Conservation (phyloP, 768 basidiomycete species). For the Hericium alpestre region DNA sequence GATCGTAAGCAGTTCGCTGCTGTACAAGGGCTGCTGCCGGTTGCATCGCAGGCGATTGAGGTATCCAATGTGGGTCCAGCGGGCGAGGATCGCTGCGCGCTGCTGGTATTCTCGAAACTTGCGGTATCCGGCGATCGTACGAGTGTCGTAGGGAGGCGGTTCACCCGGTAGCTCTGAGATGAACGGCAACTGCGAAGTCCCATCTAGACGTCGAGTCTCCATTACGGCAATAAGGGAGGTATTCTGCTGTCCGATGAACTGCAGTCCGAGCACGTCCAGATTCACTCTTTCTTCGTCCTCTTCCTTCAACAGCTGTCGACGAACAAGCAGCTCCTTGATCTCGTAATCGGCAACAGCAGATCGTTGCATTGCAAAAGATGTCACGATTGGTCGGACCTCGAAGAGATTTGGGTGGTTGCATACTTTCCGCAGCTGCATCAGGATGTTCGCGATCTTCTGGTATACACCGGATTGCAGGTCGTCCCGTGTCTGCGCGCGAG, state of each 20-base stretch:
- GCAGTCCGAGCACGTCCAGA: slow-evolving; percentile 55
- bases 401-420: slow-evolving; percentile 93
- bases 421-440: slow-evolving; percentile 97
- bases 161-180: slow-evolving; percentile 45
- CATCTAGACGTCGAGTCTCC: slow-evolving; percentile 49
- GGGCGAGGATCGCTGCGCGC: slow-evolving; percentile 40
- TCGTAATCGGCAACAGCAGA: slow-evolving; percentile 72
- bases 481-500: slow-evolving; percentile 70
- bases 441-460: slow-evolving; percentile 83
- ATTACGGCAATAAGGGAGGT: slow-evolving; percentile 41
- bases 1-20: slow-evolving; percentile 26
- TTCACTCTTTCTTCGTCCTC: slow-evolving; percentile 43
- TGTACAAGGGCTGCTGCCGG: slow-evolving; percentile 22
- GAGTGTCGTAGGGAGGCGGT: slow-evolving; percentile 62
- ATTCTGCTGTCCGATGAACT: slow-evolving; percentile 47
- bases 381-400: slow-evolving; percentile 77
- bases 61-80: slow-evolving; percentile 63
- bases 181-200: slow-evolving; percentile 42
- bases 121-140: slow-evolving; percentile 67
- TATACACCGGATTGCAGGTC: slow-evolving; percentile 80
- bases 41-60: slow-evolving; percentile 66
- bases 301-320: slow-evolving; percentile 57
- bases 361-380: slow-evolving; percentile 62
- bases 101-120: slow-evolving; percentile 33
- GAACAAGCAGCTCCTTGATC: slow-evolving; percentile 80